Base-by-base conservation (phyloP, 2,329 filamentous ascomycete genomes). In the Microdochium bolleyi region DNA sequence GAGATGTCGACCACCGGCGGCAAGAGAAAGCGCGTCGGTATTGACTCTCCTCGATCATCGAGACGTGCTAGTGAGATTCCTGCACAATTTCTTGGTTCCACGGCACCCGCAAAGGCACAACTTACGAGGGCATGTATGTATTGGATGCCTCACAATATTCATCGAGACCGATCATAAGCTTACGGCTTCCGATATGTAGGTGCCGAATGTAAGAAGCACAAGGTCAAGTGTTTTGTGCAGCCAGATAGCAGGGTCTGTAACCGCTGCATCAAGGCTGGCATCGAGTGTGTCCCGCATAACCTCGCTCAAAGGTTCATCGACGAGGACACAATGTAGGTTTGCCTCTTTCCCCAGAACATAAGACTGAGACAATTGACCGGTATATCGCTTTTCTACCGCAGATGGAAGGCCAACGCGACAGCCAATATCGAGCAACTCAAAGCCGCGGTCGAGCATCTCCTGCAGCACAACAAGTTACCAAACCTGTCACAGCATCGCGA, bases 261-360 rank as follows among this genome's bases (percentile, higher is more conserved):
- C 16, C 49, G 53, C 14, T 58, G 57, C 49, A 22, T 58, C 32
- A 53, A 53, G 5, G 50, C 24, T 13, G 55, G 57, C 44, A 57
- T 54, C 25, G 51, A 57, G 4, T 59, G 57, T 37, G 50, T 55
- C 16, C 56, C 56, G 7, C 48, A 54, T 51, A 58, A 56, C 53
- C 56, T 58, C 50, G 54, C 54, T 7, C 54, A 58, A 32, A 56
- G 56, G 51, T 58, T 56, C 50, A 56, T 58, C 7, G 56, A 58
- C 34, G 56, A 58, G 9, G 56, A 58, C 51, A 30, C 56, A 52
- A 49, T 48, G 54, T 54, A 49, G 52, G 53, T 54, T n/a, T 4
- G 21, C 49, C 14, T 19, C 21, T 30, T 5, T 5, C 5, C 5
- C 27, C 27, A 5, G 27, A 30, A 30, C 27, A 30, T 30, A n/a